Conservation (phyloP, 768 basidiomycete genomes). For the Rubroboletus pulcherrimus region DNA sequence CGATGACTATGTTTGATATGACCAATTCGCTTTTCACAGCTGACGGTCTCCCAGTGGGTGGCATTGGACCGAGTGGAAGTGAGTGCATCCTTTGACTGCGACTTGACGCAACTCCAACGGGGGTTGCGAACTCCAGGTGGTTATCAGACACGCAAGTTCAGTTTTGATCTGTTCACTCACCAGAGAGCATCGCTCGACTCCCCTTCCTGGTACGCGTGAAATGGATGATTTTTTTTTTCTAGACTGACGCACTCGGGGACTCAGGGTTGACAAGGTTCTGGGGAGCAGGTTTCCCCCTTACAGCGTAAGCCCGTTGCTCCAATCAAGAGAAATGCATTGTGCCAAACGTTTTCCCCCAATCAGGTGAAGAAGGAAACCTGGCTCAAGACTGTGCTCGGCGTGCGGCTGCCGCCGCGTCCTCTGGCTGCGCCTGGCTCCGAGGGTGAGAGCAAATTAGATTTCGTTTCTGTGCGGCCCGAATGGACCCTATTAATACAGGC, state of each 20-base stretch:
- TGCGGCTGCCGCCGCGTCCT: slow-evolving; percentile 23
- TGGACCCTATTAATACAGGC: slow-evolving; percentile 18
- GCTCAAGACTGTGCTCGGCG: slow-evolving; percentile 13
- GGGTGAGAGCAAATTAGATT: slow-evolving; percentile 12
- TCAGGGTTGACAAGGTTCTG: slow-evolving; percentile 24
- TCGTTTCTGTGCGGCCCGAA: not conserved
- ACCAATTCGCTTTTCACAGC: slow-evolving; percentile 27
- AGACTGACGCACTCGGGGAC: not conserved
- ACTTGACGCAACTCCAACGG: not conserved
- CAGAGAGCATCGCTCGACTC: slow-evolving; percentile 50
- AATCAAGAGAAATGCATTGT: not conserved
- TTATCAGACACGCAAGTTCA: slow-evolving; percentile 66
- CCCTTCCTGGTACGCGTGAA: slow-evolving; percentile 32
- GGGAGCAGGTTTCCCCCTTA: slow-evolving; percentile 31
- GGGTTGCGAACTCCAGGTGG: slow-evolving; percentile 43
- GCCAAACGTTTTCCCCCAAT: not conserved
- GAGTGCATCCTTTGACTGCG: slow-evolving; percentile 24
- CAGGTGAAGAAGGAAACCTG: slow-evolving; percentile 27
- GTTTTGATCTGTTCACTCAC: slow-evolving; percentile 79
- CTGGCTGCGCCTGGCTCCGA: slow-evolving; percentile 5
- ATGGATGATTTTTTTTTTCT: too few relatives aligned
- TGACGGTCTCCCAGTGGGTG: slow-evolving; percentile 71
- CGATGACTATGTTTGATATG: not conserved
- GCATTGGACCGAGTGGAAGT: slow-evolving; percentile 72
- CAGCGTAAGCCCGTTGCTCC: slow-evolving; percentile 9